Evolutionary conservation across 2,329 filamentous ascomycete species (phyloP), one percentile per base, ranked within the genome.

Genomic region (Calonectria multiphialidica): DNA sequence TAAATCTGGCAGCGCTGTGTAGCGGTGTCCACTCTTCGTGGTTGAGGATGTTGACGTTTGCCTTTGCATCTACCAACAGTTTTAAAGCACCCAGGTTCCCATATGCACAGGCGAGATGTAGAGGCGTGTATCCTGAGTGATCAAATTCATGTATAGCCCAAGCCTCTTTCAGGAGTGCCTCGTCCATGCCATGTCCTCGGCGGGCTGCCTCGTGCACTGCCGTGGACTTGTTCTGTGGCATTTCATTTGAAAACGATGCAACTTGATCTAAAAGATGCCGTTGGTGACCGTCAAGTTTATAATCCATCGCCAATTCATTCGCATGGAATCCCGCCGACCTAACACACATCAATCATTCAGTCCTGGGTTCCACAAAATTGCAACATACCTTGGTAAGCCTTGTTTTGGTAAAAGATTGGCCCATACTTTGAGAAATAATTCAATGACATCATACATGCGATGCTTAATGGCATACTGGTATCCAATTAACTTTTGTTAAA

Each of bases 51-150:
- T 75, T 64, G 13, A 71, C 0, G 2, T 78, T 8, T 2, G 73
- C 71, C 0, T 63, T 62, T 10, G 62, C 73, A 0, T 5, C 33
- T 0, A 75, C 50, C 21, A 78, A 25, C 8, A 72, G 33, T 30
- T 65, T 40, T 0, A 74, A 9, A 15, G 30, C 66, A 0, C 45
- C 7, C 0, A 18, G 1, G 1, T 73, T 45, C 3, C 18, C 3
- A 0, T 0, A 0, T 0, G 0, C 0, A 1, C 21, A 0, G 1
- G 73, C 57, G 0, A 37, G 0, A 3, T 74, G 70, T 0, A 78
- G 68, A 0, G 76, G 73, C 0, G 50, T 3, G 0, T 0, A 0
- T 3, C 71, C 76, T 0, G 0, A 0, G 10, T 50, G 8, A 16
- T 71, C 18, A 0, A 30, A n/a, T n/a, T 70, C 66, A 18, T 73